phyloP scores from a whole-genome alignment of 2,329 filamentous ascomycete genomes.

The Fusarium scirpi region DNA sequence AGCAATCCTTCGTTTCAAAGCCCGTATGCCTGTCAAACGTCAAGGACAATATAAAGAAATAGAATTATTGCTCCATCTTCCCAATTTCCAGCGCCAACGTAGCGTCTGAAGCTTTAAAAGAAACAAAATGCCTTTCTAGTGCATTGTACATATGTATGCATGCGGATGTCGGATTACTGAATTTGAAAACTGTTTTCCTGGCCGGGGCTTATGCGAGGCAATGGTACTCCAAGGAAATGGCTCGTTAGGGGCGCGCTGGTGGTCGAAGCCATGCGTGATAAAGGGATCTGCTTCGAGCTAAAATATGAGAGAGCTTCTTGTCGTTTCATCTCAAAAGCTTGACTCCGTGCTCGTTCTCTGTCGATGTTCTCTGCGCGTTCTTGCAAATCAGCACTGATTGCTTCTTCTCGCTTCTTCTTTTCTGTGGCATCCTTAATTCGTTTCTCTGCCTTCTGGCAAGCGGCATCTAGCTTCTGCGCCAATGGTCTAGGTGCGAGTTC shows the following conservation, averaged over 20 bases:
- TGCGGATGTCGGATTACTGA: slow-evolving; percentile 7
- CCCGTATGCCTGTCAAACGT: slow-evolving; percentile 11
- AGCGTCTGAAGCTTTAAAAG: background rate
- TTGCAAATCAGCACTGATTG: slow-evolving; percentile 60
- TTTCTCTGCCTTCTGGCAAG: slow-evolving; percentile 60
- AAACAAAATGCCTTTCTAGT: slow-evolving; percentile 2
- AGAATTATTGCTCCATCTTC: slow-evolving; percentile 15
- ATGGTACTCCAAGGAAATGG: slow-evolving; percentile 31
- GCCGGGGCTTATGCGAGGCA: slow-evolving; percentile 42
- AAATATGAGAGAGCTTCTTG: slow-evolving; percentile 60
- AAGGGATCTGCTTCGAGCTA: slow-evolving; percentile 43
- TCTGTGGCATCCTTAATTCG: slow-evolving; percentile 57
- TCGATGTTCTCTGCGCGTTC: slow-evolving; percentile 57
- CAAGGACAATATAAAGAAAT: slow-evolving; percentile 19
- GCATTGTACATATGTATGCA: background rate
- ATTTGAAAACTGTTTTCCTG: slow-evolving; percentile 33
- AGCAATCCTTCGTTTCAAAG: background rate
- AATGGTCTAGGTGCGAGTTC: slow-evolving; percentile 54
- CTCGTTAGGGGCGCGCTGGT: slow-evolving; percentile 44
- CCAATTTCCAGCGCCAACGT: slow-evolving; percentile 1
- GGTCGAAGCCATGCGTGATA: slow-evolving; percentile 49
- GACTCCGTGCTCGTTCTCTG: slow-evolving; percentile 62
- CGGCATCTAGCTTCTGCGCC: slow-evolving; percentile 62
- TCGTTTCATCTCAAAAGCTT: slow-evolving; percentile 62
- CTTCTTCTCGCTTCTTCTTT: slow-evolving; percentile 56